Conservation (phyloP, 1,284 basidiomycete genomes). For the Ganoderma boninense region DNA sequence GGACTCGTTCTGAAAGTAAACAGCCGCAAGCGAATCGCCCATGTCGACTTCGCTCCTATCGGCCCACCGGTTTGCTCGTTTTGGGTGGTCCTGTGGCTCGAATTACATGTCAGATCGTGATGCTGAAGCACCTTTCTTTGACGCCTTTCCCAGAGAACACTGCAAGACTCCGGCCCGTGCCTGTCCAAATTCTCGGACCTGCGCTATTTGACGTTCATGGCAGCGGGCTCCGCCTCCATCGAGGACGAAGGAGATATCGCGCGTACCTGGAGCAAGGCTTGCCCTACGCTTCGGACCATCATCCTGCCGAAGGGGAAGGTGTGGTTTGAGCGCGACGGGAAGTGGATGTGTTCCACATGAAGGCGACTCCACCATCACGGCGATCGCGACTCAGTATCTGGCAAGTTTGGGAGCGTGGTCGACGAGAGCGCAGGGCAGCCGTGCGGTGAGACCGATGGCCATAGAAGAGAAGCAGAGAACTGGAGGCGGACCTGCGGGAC, state of each 20-base stretch:
- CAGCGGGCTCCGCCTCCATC: conserved; percentile 37
- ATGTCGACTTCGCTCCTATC: neutral
- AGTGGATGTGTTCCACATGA: conserved; percentile 38
- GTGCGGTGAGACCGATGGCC: neutral
- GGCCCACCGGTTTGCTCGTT: neutral
- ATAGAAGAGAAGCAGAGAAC: neutral
- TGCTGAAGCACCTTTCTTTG: conserved; percentile 5
- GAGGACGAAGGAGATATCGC: conserved; percentile 47
- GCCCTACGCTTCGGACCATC: conserved; percentile 52
- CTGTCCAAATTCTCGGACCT: conserved; percentile 45
- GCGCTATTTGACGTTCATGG: conserved; percentile 53
- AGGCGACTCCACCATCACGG: neutral
- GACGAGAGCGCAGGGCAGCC: neutral
- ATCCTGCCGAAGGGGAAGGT: conserved; percentile 52
- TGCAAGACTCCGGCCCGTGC: conserved; percentile 38
- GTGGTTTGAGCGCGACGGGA: conserved; percentile 46
- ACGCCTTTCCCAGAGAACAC: conserved; percentile 37
- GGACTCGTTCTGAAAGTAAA: neutral
- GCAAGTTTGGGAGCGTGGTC: neutral
- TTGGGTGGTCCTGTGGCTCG: neutral
- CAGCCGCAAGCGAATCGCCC: neutral
- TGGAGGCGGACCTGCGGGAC: neutral
- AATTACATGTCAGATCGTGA: conserved; percentile 5
- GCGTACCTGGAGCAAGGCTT: conserved; percentile 47
- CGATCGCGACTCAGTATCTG: neutral